Evolutionary conservation across 1,139 yeast genomes (phyloP).

Genomic region (Meyerozyma sp.): DNA sequence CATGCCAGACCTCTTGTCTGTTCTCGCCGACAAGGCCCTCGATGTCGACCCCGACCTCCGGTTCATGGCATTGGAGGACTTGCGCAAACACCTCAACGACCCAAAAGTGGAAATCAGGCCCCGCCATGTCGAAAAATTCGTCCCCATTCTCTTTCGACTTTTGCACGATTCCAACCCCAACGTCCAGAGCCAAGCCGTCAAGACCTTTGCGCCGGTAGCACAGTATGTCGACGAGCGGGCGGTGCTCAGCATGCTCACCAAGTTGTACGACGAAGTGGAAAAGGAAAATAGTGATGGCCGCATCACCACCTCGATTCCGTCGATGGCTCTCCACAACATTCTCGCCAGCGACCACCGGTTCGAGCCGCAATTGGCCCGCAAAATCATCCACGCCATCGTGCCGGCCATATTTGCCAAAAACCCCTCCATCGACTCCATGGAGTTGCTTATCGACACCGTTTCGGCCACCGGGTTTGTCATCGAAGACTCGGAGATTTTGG

Average conservation of each 20-base stretch:
- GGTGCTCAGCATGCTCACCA: constrained; percentile 18
- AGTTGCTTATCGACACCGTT: constrained; percentile 56
- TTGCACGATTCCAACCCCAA: constrained; percentile 66
- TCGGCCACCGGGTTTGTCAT: constrained; percentile 51
- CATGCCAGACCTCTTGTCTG: constrained; percentile 5
- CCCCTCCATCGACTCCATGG: constrained; percentile 55
- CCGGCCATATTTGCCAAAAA: constrained; percentile 24
- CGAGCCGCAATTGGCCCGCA: constrained; percentile 10
- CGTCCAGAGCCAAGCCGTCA: constrained; percentile 73
- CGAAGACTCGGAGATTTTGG: constrained; percentile 31
- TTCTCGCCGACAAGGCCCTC: constrained; percentile 43
- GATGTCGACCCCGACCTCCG: constrained; percentile 81
- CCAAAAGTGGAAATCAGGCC: constrained; percentile 18
- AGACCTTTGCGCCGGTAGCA: constrained; percentile 46
- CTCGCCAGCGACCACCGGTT: constrained; percentile 29
- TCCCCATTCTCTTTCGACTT: constrained; percentile 46
- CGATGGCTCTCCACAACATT: constrained; percentile 66
- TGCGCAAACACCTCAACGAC: constrained; percentile 42
- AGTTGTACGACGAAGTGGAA: constrained; percentile 21
- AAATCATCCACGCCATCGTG: constrained; percentile 15
- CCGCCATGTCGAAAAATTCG: constrained; percentile 31
- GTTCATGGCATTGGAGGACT: constrained; percentile 82
- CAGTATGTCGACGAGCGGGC: constrained; percentile 22
- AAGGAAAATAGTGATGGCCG: constrained; percentile 20
- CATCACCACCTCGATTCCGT: constrained; percentile 59